Base-by-base conservation (phyloP, 2,329 filamentous ascomycete species). In the Hypoxylon rubiginosum region DNA sequence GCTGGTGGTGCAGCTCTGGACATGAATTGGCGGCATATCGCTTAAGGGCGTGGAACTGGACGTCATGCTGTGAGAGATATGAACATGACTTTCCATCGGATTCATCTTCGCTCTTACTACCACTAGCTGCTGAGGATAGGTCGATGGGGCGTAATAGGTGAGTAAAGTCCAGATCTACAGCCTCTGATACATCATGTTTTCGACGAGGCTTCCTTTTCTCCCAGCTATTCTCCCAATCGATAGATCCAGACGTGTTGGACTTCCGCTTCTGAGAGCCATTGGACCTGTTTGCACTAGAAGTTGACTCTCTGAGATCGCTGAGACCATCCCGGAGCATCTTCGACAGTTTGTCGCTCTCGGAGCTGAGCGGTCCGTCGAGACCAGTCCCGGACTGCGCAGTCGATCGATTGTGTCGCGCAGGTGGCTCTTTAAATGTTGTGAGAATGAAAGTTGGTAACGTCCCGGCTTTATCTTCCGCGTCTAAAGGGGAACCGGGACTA, bases 151-250 rank as follows among this genome's bases (percentile, higher is more conserved):
- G 39, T 19, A 17, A 39, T 49, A 58, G 45, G 11, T n/a, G 9
- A 39, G 43, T 21, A 17, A 59, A 52, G 11, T 68, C 59, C 9
- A 57, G 43, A 19, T 66, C 49, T 3, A 74, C 74, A 9, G 48
- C 67, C 60, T 76, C 74, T 4, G 75, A 76, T 5, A 76, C 71
- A 55, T 74, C 55, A 46, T 76, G 73, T 39, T 61, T 58, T n/a
- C 67, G 70, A 36, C 64, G 73, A 32, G 74, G 72, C 21, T 71
- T 74, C 49, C 71, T 65, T 51, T 71, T 73, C 11, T 66, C 65
- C 72, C 68, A 75, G 49, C 43, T 71, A 61, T 68, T 75, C 34
- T 71, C 70, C 74, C 69, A 75, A 59, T 73, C 68, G 21, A 73
- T 68, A n/a, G 73, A 72, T 17, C 67, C 73, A 21, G 70, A 66